Evolutionary conservation across 192 early-diverging fungal genomes (phyloP).

Genomic region (Globomyces pollinis-pini): DNA sequence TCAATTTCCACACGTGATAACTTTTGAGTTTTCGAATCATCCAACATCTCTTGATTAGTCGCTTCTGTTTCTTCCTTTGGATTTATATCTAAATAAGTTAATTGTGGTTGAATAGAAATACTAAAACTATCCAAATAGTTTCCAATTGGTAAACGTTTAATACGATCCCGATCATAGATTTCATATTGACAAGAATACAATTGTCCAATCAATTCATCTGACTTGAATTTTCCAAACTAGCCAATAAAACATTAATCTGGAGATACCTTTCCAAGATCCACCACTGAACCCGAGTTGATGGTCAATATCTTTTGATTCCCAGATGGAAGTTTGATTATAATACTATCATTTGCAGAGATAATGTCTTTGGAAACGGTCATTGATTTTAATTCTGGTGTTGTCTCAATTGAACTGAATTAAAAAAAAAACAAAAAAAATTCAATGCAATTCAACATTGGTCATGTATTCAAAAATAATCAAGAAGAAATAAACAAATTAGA

Average conservation of each 20-base stretch:
- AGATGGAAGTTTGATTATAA: conserved; percentile 76
- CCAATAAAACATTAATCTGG: no score
- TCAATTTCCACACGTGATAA: conserved; percentile 78
- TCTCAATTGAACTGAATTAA: neutral
- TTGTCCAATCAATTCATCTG: conserved; percentile 71
- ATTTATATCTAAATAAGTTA: no score
- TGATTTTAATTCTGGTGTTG: no score
- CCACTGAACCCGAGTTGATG: conserved; percentile 49
- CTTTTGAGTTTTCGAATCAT: conserved; percentile 66
- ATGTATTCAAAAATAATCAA: no score
- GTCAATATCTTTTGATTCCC: conserved; percentile 71
- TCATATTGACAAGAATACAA: conserved; percentile 79
- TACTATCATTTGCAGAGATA: conserved; percentile 51
- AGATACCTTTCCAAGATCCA: conserved; percentile 83
- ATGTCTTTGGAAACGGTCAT: conserved; percentile 6
- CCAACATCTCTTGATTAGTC: conserved; percentile 78
- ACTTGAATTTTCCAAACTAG: conserved; percentile 80
- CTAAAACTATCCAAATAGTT: conserved; percentile 75
- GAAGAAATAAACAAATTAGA: no score
- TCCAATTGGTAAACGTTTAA: neutral
- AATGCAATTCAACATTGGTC: no score
- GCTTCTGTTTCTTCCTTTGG: conserved; percentile 59
- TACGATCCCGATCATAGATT: conserved; percentile 47
- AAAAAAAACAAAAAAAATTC: no score
- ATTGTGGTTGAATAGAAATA: no score